phyloP scores from a whole-genome alignment of 192 early-diverging fungal genomes.

The Phlyctochytrium bullatum region DNA sequence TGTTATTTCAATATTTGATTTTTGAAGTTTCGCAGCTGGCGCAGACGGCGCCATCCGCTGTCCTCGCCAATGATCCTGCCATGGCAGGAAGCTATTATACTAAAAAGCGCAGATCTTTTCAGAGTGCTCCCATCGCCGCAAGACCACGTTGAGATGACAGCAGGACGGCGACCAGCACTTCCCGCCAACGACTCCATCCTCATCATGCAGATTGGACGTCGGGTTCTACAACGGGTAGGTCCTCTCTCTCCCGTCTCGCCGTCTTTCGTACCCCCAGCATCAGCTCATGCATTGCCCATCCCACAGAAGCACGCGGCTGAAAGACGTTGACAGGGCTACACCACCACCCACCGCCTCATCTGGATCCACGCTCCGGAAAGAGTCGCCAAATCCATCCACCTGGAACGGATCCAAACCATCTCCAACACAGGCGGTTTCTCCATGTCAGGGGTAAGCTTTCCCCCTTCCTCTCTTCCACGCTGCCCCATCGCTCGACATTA shows the following conservation, averaged over 20 bases:
- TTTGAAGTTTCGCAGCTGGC: too few species aligned
- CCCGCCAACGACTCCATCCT: constrained; percentile 51
- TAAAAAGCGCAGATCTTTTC: too few species aligned
- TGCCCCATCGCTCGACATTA: too few species aligned
- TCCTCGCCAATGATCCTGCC: too few species aligned
- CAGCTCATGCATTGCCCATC: too few species aligned
- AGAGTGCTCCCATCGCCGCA: too few species aligned
- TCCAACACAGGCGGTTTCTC: constrained; percentile 18
- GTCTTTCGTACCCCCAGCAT: background rate
- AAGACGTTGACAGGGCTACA: constrained; percentile 68
- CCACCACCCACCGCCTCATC: constrained; percentile 73
- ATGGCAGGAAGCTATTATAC: too few species aligned
- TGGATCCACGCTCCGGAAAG: constrained; percentile 61
- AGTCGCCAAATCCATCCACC: constrained; percentile 14
- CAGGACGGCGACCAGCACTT: constrained; percentile 48
- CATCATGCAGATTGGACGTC: constrained; percentile 57
- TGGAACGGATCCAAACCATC: constrained; percentile 12
- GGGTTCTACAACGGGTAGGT: constrained; percentile 70
- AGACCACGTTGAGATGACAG: constrained; percentile 10
- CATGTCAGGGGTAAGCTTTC: background rate
- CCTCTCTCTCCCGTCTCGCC: background rate
- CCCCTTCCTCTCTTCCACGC: too few species aligned
- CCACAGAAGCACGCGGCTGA: constrained; percentile 54
- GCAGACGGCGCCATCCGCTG: too few species aligned
- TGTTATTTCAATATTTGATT: too few species aligned